phyloP scores from a whole-genome alignment of 805 yeast species.

The Yamadazyma paraphyllophila region DNA sequence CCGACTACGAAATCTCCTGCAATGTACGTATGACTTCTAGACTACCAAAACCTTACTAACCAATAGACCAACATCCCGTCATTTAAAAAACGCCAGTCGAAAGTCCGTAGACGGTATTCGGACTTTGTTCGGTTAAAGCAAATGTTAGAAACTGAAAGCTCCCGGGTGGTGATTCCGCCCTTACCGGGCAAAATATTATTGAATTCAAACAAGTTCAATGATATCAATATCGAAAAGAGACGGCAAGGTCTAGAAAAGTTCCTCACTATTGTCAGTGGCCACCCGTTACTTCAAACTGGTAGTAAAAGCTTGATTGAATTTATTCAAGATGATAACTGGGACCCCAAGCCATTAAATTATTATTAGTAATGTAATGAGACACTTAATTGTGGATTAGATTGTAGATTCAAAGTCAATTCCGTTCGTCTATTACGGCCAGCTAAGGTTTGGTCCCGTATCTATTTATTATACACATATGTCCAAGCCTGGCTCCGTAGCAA shows the following conservation, averaged over 20 bases:
- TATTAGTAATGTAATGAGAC: conserved; percentile 1
- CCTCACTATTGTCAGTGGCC: conserved; percentile 78
- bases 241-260: conserved; percentile 82
- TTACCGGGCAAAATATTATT: conserved; percentile 85
- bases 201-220: conserved; percentile 69
- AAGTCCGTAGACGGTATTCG: conserved; percentile 81
- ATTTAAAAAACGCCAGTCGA: conserved; percentile 60
- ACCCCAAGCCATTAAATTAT: conserved; percentile 19
- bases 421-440: no score
- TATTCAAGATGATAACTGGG: conserved; percentile 86
- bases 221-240: conserved; percentile 79
- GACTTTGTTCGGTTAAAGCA: conserved; percentile 84
- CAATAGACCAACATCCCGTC: conserved; percentile 78
- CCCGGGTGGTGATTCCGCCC: conserved; percentile 79
- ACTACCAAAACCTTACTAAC: conserved; percentile 10
- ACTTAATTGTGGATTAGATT: no score
- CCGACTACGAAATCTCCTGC: conserved; percentile 90
- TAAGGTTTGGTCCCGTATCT: no score
- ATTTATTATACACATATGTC: no score
- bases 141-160: conserved; percentile 69
- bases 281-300: conserved; percentile 89
- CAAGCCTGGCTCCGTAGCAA: no score
- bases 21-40: conserved; percentile 27
- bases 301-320: conserved; percentile 73
- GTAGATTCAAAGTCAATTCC: no score